These are phyloP conservation scores for Boechera retrofracta DNA, from an alignment of 345 rosid species.

Conservation along the genomic window DNA sequence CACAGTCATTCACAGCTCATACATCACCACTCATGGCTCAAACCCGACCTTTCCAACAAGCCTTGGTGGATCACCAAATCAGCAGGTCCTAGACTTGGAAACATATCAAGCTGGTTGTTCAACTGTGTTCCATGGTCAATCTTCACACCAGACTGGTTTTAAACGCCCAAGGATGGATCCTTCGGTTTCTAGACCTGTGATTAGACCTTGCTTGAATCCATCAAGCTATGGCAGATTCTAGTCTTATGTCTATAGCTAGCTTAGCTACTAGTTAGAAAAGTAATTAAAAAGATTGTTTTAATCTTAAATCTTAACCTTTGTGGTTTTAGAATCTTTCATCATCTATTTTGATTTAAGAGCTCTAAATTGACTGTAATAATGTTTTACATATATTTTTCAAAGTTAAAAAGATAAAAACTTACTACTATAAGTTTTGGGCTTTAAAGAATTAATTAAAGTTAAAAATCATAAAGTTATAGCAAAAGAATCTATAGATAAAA, in stretches of 20 bases:
- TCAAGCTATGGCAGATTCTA: constrained; percentile 22
- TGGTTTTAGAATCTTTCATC: too few species aligned
- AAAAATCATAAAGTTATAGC: too few species aligned
- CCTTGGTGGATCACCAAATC: constrained; percentile 10
- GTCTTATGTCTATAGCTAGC: background rate
- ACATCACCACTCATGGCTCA: constrained; percentile 20
- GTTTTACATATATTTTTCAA: too few species aligned
- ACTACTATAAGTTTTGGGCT: too few species aligned
- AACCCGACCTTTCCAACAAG: constrained; percentile 11
- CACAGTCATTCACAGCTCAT: constrained; percentile 19
- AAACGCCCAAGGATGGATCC: constrained; percentile 36
- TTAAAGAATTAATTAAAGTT: too few species aligned
- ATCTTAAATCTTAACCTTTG: too few species aligned
- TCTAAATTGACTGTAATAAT: too few species aligned
- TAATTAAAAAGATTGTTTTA: background rate
- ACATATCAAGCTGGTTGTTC: constrained; percentile 29
- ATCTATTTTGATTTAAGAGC: too few species aligned
- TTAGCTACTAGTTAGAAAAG: constrained; percentile 1
- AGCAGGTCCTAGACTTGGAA: constrained; percentile 13
- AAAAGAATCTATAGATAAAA: too few species aligned
- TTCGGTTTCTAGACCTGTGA: constrained; percentile 10
- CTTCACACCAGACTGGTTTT: background rate
- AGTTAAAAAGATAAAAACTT: too few species aligned
- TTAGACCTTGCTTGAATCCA: constrained; percentile 31
- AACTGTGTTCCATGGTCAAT: constrained; percentile 13